A percentile compares a stretch with the other conserved stretches of the same genome.
These are phyloP conservation scores for Xanthoparmelia taractica DNA, from an alignment of 495 filamentous ascomycete genomes.

Conservation along the genomic window DNA sequence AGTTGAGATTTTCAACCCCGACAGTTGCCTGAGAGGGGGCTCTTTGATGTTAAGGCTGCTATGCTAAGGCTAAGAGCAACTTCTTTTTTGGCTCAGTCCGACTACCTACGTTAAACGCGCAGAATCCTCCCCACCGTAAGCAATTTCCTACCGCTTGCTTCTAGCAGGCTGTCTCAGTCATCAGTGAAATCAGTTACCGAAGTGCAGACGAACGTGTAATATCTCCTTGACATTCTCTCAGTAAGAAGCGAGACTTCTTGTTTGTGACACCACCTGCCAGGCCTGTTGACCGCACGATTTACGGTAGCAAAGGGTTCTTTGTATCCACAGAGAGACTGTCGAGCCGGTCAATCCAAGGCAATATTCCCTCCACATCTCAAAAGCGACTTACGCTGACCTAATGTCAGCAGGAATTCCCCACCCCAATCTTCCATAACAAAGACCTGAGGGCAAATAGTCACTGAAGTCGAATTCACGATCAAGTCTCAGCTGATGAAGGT, in stretches of 20 bases:
- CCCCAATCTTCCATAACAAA: conserved; percentile 90
- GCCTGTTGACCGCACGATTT: not conserved
- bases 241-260: conserved; percentile 99
- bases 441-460: conserved; percentile 90
- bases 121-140: conserved; percentile 70
- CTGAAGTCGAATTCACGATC: conserved; percentile 98
- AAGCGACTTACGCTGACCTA: conserved; percentile 20
- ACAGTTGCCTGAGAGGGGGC: no score
- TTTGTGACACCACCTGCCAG: not conserved
- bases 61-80: no score
- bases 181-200: conserved; percentile 90
- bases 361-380: conserved; percentile 15
- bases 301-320: not conserved
- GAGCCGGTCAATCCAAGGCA: conserved; percentile 87
- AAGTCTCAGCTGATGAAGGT: conserved; percentile 99
- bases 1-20: no score
- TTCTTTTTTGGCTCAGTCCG: no score
- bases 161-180: conserved; percentile 57
- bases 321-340: conserved; percentile 55
- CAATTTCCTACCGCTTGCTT: conserved; percentile 40
- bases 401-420: conserved; percentile 90
- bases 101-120: conserved; percentile 38
- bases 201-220: conserved; percentile 89
- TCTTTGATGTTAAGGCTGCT: no score
- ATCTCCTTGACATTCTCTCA: conserved; percentile 88